phyloP scores from a whole-genome alignment of 164 flowering plant genomes.

The Chimonanthus praecox region DNA sequence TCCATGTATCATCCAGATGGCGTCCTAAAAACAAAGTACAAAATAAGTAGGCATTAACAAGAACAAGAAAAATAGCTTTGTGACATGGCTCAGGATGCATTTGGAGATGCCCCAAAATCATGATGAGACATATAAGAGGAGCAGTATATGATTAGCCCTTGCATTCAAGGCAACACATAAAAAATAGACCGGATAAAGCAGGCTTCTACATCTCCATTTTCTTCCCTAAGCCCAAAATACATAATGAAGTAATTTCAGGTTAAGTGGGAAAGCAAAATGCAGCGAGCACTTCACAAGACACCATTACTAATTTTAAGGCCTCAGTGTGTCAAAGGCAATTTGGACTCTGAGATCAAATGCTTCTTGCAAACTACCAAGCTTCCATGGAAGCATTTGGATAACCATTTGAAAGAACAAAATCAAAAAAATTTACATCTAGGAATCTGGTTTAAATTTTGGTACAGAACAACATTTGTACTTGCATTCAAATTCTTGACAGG shows the following conservation, averaged over 20 bases:
- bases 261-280: background rate
- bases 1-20: slow-evolving; percentile 96
- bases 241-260: background rate
- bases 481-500: background rate
- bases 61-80: background rate
- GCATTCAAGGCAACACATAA: background rate
- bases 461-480: background rate
- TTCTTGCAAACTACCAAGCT: background rate
- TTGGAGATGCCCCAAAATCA: no score
- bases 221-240: background rate
- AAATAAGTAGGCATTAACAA: background rate
- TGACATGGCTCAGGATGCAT: background rate
- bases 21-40: slow-evolving; percentile 43
- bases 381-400: background rate
- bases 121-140: background rate
- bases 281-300: no score
- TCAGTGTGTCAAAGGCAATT: background rate
- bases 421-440: background rate
- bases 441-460: background rate
- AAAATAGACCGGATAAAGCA: background rate
- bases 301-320: background rate
- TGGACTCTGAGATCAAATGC: background rate
- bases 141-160: background rate
- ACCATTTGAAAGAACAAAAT: background rate
- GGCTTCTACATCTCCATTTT: background rate